Evolutionary conservation across 1,284 basidiomycete genomes (phyloP).

Genomic region (Phellinidium pouzarii): DNA sequence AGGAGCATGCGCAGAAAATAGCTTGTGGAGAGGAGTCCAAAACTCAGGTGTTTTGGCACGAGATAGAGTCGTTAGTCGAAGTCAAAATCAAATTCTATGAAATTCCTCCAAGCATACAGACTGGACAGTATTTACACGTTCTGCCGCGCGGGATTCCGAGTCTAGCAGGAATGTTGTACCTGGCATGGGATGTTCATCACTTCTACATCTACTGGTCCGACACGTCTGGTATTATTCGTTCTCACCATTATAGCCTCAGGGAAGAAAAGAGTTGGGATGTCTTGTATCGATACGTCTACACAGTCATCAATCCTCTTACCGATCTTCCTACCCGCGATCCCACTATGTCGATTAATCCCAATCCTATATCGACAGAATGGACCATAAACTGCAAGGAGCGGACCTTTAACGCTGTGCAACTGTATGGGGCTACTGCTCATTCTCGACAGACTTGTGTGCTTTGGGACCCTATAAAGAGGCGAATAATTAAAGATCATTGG

Average conservation of each 20-base stretch:
- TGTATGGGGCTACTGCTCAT: background rate
- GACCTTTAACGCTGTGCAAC: background rate
- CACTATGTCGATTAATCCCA: background rate
- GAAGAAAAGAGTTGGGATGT: background rate
- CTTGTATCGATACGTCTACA: background rate
- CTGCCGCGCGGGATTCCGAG: background rate
- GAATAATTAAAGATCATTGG: constrained; percentile 1
- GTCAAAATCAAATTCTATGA: background rate
- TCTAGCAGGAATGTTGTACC: background rate
- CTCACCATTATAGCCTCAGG: background rate
- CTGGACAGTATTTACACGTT: background rate
- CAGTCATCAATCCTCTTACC: too few relatives aligned
- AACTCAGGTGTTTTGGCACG: background rate
- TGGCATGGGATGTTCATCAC: background rate
- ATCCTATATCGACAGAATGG: background rate
- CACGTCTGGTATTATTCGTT: background rate
- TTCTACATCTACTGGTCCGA: background rate
- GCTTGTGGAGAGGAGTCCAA: background rate
- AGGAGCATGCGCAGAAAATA: background rate
- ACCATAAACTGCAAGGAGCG: background rate
- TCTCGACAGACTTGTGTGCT: background rate
- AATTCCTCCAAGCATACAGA: background rate
- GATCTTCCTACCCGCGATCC: background rate
- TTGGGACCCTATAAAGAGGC: too few relatives aligned
- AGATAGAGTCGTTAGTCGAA: background rate